Evolutionary conservation across 1,284 basidiomycete genomes (phyloP).

Genomic region (Fomes fomentarius): DNA sequence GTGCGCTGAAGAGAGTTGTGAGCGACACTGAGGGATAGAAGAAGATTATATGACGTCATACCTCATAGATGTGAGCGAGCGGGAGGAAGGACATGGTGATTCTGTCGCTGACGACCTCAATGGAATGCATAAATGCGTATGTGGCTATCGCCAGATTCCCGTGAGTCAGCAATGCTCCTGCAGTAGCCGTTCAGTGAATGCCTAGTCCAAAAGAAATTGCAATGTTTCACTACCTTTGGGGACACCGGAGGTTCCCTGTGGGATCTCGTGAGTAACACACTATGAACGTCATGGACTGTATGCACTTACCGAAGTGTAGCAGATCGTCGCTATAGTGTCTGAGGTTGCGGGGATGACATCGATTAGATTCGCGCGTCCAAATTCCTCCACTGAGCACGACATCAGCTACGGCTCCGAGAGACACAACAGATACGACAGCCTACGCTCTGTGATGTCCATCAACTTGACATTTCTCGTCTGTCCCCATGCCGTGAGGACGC

Average conservation of each 20-base stretch:
- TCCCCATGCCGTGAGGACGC: constrained; percentile 75
- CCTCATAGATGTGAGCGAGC: constrained; percentile 90
- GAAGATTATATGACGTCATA: constrained; percentile 28
- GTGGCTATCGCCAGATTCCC: constrained; percentile 71
- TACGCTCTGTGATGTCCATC: constrained; percentile 71
- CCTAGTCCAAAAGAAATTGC: too few species aligned
- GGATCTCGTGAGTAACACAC: neutral
- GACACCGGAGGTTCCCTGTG: constrained; percentile 73
- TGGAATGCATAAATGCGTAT: constrained; percentile 64
- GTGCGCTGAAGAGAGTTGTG: constrained; percentile 46
- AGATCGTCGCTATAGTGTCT: constrained; percentile 76
- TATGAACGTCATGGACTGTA: neutral
- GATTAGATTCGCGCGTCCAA: constrained; percentile 63
- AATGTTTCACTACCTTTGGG: too few species aligned
- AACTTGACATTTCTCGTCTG: constrained; percentile 65
- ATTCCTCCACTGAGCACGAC: constrained; percentile 58
- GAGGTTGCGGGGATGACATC: constrained; percentile 61
- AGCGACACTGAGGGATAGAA: neutral
- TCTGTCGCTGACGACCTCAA: constrained; percentile 47
- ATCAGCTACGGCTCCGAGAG: neutral
- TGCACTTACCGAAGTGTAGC: constrained; percentile 88
- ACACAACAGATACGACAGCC: constrained; percentile 18
- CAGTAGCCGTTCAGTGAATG: constrained; percentile 21
- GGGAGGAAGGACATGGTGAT: constrained; percentile 76
- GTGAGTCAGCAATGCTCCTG: constrained; percentile 83